These are phyloP conservation scores for Amesomyces nigricolor DNA, from an alignment of 2,329 filamentous ascomycete genomes.

Conservation along the genomic window DNA sequence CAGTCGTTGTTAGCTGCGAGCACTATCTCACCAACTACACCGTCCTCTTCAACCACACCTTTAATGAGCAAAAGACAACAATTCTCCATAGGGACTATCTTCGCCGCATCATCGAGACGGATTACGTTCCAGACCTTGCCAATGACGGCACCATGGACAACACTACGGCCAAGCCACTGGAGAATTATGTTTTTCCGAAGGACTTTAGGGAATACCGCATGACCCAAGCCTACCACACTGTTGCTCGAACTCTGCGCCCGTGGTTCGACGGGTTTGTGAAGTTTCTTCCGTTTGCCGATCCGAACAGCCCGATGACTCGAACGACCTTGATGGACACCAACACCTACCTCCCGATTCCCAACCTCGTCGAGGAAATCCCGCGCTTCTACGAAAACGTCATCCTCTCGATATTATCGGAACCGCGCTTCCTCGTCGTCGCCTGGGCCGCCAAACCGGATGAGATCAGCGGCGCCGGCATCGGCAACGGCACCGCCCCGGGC, in stretches of 20 bases:
- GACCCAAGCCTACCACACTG: conserved; percentile 33
- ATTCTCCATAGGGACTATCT: conserved; percentile 28
- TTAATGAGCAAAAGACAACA: conserved; percentile 28
- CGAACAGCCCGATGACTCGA: conserved; percentile 27
- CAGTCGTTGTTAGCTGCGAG: conserved; percentile 36
- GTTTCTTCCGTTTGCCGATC: conserved; percentile 22
- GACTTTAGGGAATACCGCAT: conserved; percentile 30
- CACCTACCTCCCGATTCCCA: conserved; percentile 29
- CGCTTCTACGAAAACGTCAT: conserved; percentile 36
- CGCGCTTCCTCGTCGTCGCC: conserved; percentile 32
- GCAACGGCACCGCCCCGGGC: conserved; percentile 7
- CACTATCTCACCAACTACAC: conserved; percentile 35
- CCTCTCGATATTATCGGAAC: conserved; percentile 34
- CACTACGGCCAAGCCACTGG: conserved; percentile 29
- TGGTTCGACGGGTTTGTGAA: conserved; percentile 32
- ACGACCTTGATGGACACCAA: conserved; percentile 38
- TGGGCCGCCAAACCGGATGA: conserved; percentile 31
- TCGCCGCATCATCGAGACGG: conserved; percentile 33
- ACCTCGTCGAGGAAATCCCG: conserved; percentile 29
- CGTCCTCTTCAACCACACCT: conserved; percentile 32
- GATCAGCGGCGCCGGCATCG: conserved; percentile 28
- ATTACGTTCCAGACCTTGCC: conserved; percentile 26
- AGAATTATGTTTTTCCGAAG: conserved; percentile 31
- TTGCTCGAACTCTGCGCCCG: conserved; percentile 32
- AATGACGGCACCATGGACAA: conserved; percentile 36